A percentile compares a stretch with the other conserved stretches of the same genome.
These are phyloP conservation scores for Clitopilus hobsonii DNA, from an alignment of 768 basidiomycete genomes.

Conservation along the genomic window DNA sequence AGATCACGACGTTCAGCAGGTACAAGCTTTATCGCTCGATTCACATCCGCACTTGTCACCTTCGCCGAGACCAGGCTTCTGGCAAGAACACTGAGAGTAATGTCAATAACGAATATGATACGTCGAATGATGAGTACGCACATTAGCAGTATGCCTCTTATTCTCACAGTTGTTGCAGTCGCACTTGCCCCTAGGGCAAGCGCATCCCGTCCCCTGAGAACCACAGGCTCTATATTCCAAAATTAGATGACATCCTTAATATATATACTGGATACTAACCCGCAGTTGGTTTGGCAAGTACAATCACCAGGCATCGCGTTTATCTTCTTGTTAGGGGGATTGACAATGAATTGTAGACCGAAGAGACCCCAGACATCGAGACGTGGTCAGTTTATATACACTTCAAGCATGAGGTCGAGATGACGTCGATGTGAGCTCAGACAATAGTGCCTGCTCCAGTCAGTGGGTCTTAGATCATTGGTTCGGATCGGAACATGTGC, in stretches of 20 bases:
- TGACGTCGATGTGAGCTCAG: not conserved
- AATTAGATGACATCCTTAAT: not conserved
- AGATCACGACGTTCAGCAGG: conserved; percentile 18
- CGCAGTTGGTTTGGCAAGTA: conserved; percentile 26
- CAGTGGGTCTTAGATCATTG: not conserved
- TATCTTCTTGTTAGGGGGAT: not conserved
- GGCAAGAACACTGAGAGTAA: too few relatives aligned
- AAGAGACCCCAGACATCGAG: too few relatives aligned
- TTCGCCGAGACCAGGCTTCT: too few relatives aligned
- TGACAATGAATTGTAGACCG: too few relatives aligned
- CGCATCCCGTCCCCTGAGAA: conserved; percentile 29
- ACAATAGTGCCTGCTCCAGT: not conserved
- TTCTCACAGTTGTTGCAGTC: conserved; percentile 31
- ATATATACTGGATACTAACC: conserved; percentile 9
- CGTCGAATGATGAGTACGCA: conserved; percentile 6
- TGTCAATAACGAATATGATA: not conserved
- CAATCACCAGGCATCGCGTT: conserved; percentile 21
- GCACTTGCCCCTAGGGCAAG: conserved; percentile 30
- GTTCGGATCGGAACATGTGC: not conserved
- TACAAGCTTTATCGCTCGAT: conserved; percentile 27
- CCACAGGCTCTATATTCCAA: conserved; percentile 25
- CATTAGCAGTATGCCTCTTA: conserved; percentile 32
- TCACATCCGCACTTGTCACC: conserved; percentile 25
- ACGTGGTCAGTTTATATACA: not conserved
- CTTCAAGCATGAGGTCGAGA: not conserved